Evolutionary conservation across 202 grass and related monocot genomes (phyloP), one percentile per base, ranked within the genome.

Genomic region (Zizania palustris): DNA sequence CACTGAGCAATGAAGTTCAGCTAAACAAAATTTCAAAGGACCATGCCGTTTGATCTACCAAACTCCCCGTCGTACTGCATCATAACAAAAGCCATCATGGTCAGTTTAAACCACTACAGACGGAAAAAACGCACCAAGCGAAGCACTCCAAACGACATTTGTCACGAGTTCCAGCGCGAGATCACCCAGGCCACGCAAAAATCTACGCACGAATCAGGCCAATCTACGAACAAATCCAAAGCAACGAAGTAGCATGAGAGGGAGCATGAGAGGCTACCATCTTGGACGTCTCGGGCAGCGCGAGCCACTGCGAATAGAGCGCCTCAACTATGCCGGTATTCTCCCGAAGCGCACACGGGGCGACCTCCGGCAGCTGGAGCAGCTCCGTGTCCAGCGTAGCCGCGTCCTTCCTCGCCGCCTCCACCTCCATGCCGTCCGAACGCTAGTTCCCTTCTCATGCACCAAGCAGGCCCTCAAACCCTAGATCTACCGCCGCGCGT

Each of bases 231-330:
- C 57, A 60, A 72, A 75, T 18, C 75, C 28, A 64, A 33, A 34
- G 58, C 11, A 55, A 22, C 18, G 6, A 69, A 14, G 71, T 11
- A 58, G 6, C 28, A 36, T 7, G 5, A 65, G 16, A 63, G 39
- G 38, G 60, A 58, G 8, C 22, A 71, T 35, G 34, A 22, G 69
- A 63, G 56, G 33, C 48, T 92, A 99, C 96, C 96, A 93, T 82
- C 87, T 95, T 99, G 37, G 80, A 77, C 1, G 96, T 89, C 63
- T 99, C 96, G 8, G 89, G 87, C 6, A 99, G 74, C 51, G 88
- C 83, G 60, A 99, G 96, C 96, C 96, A 99, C 92, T 99, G 96
- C 58, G 73, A 74, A 70, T 90, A 99, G 59, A 99, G 85, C 63
- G 70, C 75, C 9, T 93, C 92, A 18, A 82, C 74, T 43, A 96